Percentiles rank a stretch among this genome's conserved stretches.
phyloP scores from a whole-genome alignment of 1,284 basidiomycete genomes.

The Neotropicomus parvogracilis region DNA sequence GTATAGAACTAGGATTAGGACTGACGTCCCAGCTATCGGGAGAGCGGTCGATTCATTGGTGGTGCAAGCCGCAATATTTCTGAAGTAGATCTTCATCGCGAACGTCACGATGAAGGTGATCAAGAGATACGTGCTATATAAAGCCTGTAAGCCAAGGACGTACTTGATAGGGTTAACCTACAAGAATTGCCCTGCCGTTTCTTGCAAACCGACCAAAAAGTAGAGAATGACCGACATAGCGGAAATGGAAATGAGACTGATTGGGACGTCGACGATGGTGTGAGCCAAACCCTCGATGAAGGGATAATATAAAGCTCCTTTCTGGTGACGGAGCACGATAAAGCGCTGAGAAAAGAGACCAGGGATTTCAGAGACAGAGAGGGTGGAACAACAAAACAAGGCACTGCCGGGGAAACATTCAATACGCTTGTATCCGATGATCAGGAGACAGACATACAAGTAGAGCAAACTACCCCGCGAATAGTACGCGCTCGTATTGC shows the following conservation, averaged over 20 bases:
- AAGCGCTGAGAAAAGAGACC: constrained; percentile 50
- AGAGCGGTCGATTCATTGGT: constrained; percentile 49
- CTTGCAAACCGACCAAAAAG: constrained; percentile 49
- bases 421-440: constrained; percentile 30
- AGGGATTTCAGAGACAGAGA: constrained; percentile 35
- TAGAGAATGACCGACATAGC: constrained; percentile 51
- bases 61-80: constrained; percentile 51
- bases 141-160: constrained; percentile 7
- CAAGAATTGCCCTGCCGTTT: constrained; percentile 40
- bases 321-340: constrained; percentile 51
- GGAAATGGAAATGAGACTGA: constrained; percentile 43
- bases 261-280: constrained; percentile 58
- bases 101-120: constrained; percentile 47
- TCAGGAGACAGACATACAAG: constrained; percentile 52
- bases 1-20: constrained; percentile 43
- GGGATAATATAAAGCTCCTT: constrained; percentile 50
- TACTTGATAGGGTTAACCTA: constrained; percentile 13
- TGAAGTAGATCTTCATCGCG: constrained; percentile 61
- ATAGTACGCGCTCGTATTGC: constrained; percentile 66
- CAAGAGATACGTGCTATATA: constrained; percentile 49
- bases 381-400: constrained; percentile 22
- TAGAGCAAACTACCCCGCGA: constrained; percentile 73
- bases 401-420: constrained; percentile 12
- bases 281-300: constrained; percentile 53
- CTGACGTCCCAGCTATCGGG: constrained; percentile 51